Evolutionary conservation across 768 basidiomycete genomes (phyloP), one percentile per base, ranked within the genome.

Genomic region (Tricholoma matsutake): DNA sequence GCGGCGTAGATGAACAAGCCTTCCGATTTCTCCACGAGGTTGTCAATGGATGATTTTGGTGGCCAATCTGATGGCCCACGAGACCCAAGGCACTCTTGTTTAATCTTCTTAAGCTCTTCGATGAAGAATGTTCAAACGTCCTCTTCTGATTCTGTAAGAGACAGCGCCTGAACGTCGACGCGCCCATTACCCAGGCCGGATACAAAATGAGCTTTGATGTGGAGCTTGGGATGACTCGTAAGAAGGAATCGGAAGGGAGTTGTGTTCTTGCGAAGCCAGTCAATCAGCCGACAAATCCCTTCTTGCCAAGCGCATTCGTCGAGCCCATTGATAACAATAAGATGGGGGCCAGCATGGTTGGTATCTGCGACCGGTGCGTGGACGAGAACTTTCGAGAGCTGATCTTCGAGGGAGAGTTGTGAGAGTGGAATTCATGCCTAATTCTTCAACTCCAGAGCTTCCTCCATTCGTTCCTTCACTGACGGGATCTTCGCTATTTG

Each of bases 401-500:
- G 22, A n/a, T 18, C 7, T 45, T 45, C 43, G 20, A 45, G 43
- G 43, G 43, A 45, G 1, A 45, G 43, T 9, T 6, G 6, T 4
- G 18, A 6, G 13, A 45, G 20, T 3, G 43, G 43, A 10, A 45
- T 10, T n/a, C 43, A 9, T 4, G 43, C 7, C 18, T 45, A 3
- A 20, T 45, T 20, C 43, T 18, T 45, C 43, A 45, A n/a, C 6
- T 20, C 18, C 43, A 45, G 5, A 20, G 43, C 43, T 20, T 45
- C 18, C 43, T 45, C 43, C 18, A 25, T 25, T 25, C 22, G 22
- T 3, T 25, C 3, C 22, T 25, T 3, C 22, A 3, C 22, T 25
- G 22, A 45, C n/a, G 51, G n/a, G 34, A 54, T 39, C 9, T 11
- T 41, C 29, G 49, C 47, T 35, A 59, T 52, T 34, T 59, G 58